phyloP scores from a whole-genome alignment of 2,329 filamentous ascomycete species.

The Elsinoe australis region DNA sequence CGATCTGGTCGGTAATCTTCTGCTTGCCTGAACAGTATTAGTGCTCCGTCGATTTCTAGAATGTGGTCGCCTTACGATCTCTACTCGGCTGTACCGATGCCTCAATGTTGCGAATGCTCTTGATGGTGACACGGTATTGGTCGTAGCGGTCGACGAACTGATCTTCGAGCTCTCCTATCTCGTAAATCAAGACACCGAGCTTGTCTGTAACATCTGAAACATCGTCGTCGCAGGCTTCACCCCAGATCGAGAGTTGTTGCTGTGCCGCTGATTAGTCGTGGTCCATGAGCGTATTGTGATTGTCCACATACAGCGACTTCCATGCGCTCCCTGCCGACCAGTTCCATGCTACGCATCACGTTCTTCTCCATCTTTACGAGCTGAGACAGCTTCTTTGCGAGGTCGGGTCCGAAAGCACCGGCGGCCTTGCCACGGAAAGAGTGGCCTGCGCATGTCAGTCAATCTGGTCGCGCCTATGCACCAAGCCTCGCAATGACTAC shows the following conservation, averaged over 20 bases:
- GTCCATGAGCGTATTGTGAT: neutral
- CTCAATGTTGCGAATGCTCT: conserved; percentile 98
- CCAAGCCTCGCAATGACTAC: too few species aligned
- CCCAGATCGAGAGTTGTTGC: conserved; percentile 99
- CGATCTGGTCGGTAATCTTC: conserved; percentile 98
- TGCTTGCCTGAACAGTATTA: conserved; percentile 65
- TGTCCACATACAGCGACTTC: conserved; percentile 76
- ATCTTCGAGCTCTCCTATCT: conserved; percentile 96
- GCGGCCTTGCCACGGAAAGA: conserved; percentile 65
- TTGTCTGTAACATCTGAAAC: conserved; percentile 99
- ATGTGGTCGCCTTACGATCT: conserved; percentile 60
- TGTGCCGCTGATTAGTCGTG: conserved; percentile 36
- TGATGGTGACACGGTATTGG: conserved; percentile 98
- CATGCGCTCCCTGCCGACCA: conserved; percentile 93
- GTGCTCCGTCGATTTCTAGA: conserved; percentile 1
- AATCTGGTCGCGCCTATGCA: neutral
- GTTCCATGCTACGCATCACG: conserved; percentile 96
- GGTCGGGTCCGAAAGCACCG: conserved; percentile 73
- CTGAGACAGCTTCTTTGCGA: conserved; percentile 95
- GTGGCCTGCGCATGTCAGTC: conserved; percentile 47
- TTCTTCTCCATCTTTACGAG: conserved; percentile 99
- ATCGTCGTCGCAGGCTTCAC: conserved; percentile 89
- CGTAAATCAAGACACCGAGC: conserved; percentile 93
- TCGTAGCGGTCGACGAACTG: conserved; percentile 98
- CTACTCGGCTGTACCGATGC: conserved; percentile 95